phyloP scores from a whole-genome alignment of 805 yeast genomes.

The Lipomyces kockii region DNA sequence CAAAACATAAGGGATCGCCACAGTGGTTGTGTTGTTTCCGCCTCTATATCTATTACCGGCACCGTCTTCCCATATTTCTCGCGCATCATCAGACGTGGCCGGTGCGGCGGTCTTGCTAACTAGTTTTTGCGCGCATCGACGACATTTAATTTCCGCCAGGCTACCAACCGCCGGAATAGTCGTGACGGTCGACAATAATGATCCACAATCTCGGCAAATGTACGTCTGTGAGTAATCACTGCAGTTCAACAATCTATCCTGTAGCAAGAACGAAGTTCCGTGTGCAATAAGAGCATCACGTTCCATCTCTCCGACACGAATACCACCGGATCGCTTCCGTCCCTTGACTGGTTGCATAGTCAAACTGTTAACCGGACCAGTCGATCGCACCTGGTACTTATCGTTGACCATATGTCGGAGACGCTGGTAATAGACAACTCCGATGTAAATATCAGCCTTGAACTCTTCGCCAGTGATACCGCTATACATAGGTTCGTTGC shows the following conservation, averaged over 20 bases:
- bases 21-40: slow-evolving; percentile 91
- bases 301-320: slow-evolving; percentile 99
- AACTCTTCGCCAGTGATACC: slow-evolving; percentile 98
- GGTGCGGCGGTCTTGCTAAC: slow-evolving; percentile 50
- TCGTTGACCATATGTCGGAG: slow-evolving; percentile 99
- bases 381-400: slow-evolving; percentile 98
- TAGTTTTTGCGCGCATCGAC: slow-evolving; percentile 82
- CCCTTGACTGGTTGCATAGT: slow-evolving; percentile 99
- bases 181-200: slow-evolving; percentile 83
- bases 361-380: slow-evolving; percentile 95
- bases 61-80: slow-evolving; percentile 96
- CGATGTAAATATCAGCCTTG: slow-evolving; percentile 93
- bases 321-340: slow-evolving; percentile 98
- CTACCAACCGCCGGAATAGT: slow-evolving; percentile 92
- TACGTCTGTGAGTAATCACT: slow-evolving; percentile 93
- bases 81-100: slow-evolving; percentile 59
- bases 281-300: slow-evolving; percentile 99
- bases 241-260: slow-evolving; percentile 92
- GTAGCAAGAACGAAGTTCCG: slow-evolving; percentile 92
- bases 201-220: slow-evolving; percentile 91
- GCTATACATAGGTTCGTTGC: slow-evolving; percentile 98
- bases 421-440: slow-evolving; percentile 97
- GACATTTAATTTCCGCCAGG: slow-evolving; percentile 73
- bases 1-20: slow-evolving; percentile 95
- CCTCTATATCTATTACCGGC: slow-evolving; percentile 90